Conservation (phyloP, 768 basidiomycete genomes). For the Macrolepiota dolichaula region DNA sequence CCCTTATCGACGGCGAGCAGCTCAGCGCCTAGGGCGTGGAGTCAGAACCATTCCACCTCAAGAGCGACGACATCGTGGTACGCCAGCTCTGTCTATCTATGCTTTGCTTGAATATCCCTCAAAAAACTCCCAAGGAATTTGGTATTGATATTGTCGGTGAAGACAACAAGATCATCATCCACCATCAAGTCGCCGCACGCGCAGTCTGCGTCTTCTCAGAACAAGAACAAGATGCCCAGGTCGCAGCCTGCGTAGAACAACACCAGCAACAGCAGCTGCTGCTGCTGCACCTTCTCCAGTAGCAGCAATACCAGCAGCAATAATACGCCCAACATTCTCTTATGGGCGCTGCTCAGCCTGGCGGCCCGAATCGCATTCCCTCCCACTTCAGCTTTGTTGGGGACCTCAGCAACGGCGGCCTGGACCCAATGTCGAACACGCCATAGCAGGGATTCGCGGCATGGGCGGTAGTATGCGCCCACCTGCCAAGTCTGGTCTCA, state of each 20-base stretch:
- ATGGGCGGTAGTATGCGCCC: conserved; percentile 70
- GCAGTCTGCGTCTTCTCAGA: conserved; percentile 86
- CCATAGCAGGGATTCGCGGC: conserved; percentile 66
- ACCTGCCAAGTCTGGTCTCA: conserved; percentile 82
- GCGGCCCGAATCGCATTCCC: conserved; percentile 2
- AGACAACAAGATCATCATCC: conserved; percentile 96
- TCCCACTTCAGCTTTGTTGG: conserved; percentile 21
- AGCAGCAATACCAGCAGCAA: conserved; percentile 16
- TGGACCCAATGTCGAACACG: conserved; percentile 15
- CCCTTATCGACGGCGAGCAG: conserved; percentile 95
- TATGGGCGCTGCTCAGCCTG: conserved; percentile 14
- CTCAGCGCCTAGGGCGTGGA: conserved; percentile 87
- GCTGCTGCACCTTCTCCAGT: conserved; percentile 28
- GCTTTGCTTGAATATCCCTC: conserved; percentile 10
- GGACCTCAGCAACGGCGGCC: conserved; percentile 49
- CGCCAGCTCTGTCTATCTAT: conserved; percentile 24
- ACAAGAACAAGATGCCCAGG: conserved; percentile 79
- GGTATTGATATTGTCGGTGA: conserved; percentile 99
- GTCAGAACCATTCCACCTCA: conserved; percentile 90
- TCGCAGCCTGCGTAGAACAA: conserved; percentile 68
- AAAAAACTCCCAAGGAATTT: conserved; percentile 68
- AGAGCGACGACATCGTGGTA: conserved; percentile 95
- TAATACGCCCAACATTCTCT: conserved; percentile 7
- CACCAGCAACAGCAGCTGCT: conserved; percentile 53
- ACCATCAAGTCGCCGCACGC: conserved; percentile 97